Base-by-base conservation (phyloP, 1,284 basidiomycete species). In the Gymnopus androsaceus region DNA sequence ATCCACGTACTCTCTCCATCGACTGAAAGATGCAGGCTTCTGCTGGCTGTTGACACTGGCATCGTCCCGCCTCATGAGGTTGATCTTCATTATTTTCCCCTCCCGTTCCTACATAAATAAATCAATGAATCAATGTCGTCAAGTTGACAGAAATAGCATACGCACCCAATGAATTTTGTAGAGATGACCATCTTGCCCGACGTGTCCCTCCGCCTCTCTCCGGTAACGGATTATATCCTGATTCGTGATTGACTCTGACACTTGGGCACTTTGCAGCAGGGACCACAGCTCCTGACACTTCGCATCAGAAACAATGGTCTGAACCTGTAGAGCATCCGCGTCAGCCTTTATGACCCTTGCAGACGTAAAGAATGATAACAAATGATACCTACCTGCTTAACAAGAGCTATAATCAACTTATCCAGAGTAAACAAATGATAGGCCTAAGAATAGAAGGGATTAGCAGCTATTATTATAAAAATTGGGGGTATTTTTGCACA, bases 131-230 rank as follows among this genome's bases (percentile, higher is more conserved):
- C n/a, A 28, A 14, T 4, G 41, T 42, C 41, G 28, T n/a, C 14
- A 42, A 11, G 15, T 40, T 30, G 34, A 28, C 27, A 55, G 38
- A 56, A 58, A 54, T 56, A 56, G 34, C 62, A 59, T 42, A 68
- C 87, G 67, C 69, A 95, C 93, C 90, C 94, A 98, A 79, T 95
- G 91, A 38, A 98, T 77, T 60, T 92, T 85, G 75, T 93, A 98
- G 59, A 98, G 74, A 73, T 92, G 90, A 67, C 98, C 95, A 61
- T 98, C 95, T 55, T 85, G 79, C 19, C 91, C 91, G 49, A 94
- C 82, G 54, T 94, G 85, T 25, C 80, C 81, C 71, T 98, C 96
- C 11, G 94, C 95, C 67, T 91, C 90, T 72, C 95, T 84, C 53
- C 96, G 85, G 74, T 96, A 95, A 38, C 89, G 86, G 63, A 98